Conservation (phyloP, 2,329 filamentous ascomycete species). For the Diatrype stigma region DNA sequence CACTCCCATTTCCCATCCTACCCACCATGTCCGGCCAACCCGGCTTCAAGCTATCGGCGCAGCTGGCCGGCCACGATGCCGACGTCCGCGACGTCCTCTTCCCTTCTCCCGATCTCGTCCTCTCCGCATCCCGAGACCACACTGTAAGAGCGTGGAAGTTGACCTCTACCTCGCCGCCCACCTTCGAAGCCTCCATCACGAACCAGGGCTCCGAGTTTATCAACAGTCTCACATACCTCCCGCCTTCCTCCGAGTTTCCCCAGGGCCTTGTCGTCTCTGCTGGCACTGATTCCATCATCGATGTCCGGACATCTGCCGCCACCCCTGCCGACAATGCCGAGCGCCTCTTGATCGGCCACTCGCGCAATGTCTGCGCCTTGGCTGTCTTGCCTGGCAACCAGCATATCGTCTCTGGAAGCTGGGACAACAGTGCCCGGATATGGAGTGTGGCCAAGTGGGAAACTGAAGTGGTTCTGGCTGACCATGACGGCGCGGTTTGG, state of each 20-base stretch:
- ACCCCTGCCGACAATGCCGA: slow-evolving; percentile 73
- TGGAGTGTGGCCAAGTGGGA: slow-evolving; percentile 90
- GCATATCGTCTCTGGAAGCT: slow-evolving; percentile 85
- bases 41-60: slow-evolving; percentile 90
- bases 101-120: slow-evolving; percentile 64
- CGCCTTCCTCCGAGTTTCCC: slow-evolving; percentile 62
- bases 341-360: slow-evolving; percentile 79
- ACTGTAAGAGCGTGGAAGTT: slow-evolving; percentile 85
- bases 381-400: slow-evolving; percentile 69
- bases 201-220: slow-evolving; percentile 81
- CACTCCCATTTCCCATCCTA: not conserved
- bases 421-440: slow-evolving; percentile 83
- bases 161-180: slow-evolving; percentile 58
- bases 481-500: slow-evolving; percentile 79
- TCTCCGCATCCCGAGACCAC: slow-evolving; percentile 88
- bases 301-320: slow-evolving; percentile 71
- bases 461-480: slow-evolving; percentile 63
- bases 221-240: slow-evolving; percentile 76
- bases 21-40: slow-evolving; percentile 48
- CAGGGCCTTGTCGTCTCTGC: slow-evolving; percentile 82
- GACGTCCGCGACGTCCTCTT: slow-evolving; percentile 89
- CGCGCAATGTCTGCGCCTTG: slow-evolving; percentile 81
- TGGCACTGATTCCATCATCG: slow-evolving; percentile 89
- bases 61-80: slow-evolving; percentile 82
- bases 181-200: slow-evolving; percentile 73